Evolutionary conservation across 2,329 filamentous ascomycete genomes (phyloP), one percentile per base, ranked within the genome.

Genomic region (Thielaviopsis cerberus): DNA sequence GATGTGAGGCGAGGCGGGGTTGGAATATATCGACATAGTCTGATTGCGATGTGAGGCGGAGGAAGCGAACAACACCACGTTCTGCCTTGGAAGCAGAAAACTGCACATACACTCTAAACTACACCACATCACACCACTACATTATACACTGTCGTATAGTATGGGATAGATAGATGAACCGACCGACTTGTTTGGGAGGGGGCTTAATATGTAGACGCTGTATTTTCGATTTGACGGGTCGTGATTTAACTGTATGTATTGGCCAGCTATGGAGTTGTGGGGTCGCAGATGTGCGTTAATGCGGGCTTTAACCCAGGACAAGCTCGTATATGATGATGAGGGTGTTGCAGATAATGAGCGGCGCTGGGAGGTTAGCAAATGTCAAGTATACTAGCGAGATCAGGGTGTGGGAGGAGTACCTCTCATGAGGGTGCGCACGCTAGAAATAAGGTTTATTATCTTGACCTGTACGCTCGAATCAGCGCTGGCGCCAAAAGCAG

Each of bases 371-470:
- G 27, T 54, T 54, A 8, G 22, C 5, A n/a, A 26, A 25, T 5
- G n/a, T 20, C n/a, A n/a, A n/a, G n/a, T n/a, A n/a, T n/a, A n/a
- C n/a, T n/a, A n/a, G n/a, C n/a, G n/a, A n/a, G n/a, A n/a, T n/a
- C n/a, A n/a, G 23, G 23, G 3, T 30, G 10, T 25, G 15, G 17
- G 30, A 8, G 17, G 65, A 69, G 56, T 65, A 96, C 90, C 89
- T 74, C 91, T 81, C 88, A 94, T 94, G 57, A 97, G 75, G 59
- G 88, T 95, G 70, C 91, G 78, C 64, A 96, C 85, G 66, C 87
- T 92, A 37, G 87, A 86, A 64, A 97, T 92, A 66, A 97, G 72
- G 69, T 94, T 89, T 65, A 96, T 84, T 50, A 90, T 77, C 70
- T 92, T 92, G 55, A 84, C 84, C 71, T 92, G 91, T 65, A 94